Conservation (phyloP, 345 rosid genomes). For the Tarenaya hassleriana region DNA sequence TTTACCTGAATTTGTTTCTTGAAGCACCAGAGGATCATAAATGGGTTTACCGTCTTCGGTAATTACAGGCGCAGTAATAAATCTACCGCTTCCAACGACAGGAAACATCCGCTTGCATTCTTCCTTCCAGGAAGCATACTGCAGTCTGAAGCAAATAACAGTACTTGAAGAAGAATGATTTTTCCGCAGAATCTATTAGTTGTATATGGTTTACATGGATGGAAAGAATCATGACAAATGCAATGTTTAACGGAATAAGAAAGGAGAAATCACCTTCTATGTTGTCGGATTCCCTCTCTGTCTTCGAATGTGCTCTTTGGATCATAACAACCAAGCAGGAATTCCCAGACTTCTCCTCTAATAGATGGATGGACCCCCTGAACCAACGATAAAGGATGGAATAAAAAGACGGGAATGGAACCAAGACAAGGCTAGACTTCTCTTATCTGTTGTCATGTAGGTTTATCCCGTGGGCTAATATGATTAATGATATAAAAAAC, state of each 20-base stretch:
- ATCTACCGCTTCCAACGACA: constrained; percentile 78
- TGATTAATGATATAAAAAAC: no score
- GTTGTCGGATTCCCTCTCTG: constrained; percentile 65
- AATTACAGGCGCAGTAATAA: constrained; percentile 81
- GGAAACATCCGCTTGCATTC: constrained; percentile 70
- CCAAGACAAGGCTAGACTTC: background rate
- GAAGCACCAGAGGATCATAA: constrained; percentile 72
- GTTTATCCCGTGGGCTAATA: no score
- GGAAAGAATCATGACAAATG: background rate
- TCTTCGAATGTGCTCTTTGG: constrained; percentile 85
- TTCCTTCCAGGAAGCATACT: constrained; percentile 75
- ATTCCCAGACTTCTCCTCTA: constrained; percentile 99
- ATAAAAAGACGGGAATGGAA: background rate
- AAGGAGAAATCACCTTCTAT: constrained; percentile 55
- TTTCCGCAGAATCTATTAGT: background rate
- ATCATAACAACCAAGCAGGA: constrained; percentile 89
- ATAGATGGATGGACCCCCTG: constrained; percentile 96
- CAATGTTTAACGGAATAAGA: background rate
- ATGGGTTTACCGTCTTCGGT: constrained; percentile 75
- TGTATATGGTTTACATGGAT: background rate
- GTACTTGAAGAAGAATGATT: constrained; percentile 20
- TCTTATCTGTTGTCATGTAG: no score
- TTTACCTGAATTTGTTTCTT: constrained; percentile 48
- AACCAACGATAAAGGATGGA: constrained; percentile 15
- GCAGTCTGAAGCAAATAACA: constrained; percentile 38